Evolutionary conservation across 2,329 filamentous ascomycete species (phyloP).

Genomic region (Endocalyx cinctus): DNA sequence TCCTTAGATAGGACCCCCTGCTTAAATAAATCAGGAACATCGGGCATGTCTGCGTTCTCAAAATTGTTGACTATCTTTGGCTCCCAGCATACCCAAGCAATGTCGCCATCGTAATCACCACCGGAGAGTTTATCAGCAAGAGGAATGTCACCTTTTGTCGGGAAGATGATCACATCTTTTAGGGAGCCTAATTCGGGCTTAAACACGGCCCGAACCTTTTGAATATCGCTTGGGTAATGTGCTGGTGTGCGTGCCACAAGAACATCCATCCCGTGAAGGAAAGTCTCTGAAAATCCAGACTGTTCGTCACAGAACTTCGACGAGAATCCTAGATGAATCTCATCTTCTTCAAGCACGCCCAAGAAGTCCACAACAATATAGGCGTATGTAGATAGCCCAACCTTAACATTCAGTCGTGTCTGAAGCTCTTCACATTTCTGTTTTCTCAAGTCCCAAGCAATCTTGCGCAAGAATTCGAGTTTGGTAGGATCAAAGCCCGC

Average conservation of each 20-base stretch:
- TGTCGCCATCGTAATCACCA: constrained; percentile 78
- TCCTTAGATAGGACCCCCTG: constrained; percentile 48
- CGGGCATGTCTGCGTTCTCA: constrained; percentile 50
- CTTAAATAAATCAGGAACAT: constrained; percentile 38
- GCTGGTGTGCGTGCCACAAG: constrained; percentile 67
- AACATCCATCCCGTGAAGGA: constrained; percentile 54
- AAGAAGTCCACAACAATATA: constrained; percentile 67
- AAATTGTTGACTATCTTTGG: constrained; percentile 62
- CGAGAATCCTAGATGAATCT: constrained; percentile 67
- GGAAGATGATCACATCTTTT: constrained; percentile 77
- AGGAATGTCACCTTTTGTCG: constrained; percentile 54
- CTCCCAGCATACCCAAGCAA: constrained; percentile 76
- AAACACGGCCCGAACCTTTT: constrained; percentile 58
- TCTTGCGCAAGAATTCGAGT: constrained; percentile 43
- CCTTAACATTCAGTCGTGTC: constrained; percentile 53
- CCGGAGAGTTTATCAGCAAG: constrained; percentile 70
- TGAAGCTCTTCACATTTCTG: constrained; percentile 50
- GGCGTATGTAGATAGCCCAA: constrained; percentile 57
- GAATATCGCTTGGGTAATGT: constrained; percentile 67
- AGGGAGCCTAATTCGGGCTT: constrained; percentile 59
- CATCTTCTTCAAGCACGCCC: constrained; percentile 54
- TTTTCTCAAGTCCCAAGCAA: constrained; percentile 42
- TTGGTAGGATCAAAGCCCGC: constrained; percentile 53
- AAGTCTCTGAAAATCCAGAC: constrained; percentile 47
- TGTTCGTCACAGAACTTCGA: constrained; percentile 52